phyloP scores from a whole-genome alignment of 2,329 filamentous ascomycete species.

The Colletotrichum sp. region DNA sequence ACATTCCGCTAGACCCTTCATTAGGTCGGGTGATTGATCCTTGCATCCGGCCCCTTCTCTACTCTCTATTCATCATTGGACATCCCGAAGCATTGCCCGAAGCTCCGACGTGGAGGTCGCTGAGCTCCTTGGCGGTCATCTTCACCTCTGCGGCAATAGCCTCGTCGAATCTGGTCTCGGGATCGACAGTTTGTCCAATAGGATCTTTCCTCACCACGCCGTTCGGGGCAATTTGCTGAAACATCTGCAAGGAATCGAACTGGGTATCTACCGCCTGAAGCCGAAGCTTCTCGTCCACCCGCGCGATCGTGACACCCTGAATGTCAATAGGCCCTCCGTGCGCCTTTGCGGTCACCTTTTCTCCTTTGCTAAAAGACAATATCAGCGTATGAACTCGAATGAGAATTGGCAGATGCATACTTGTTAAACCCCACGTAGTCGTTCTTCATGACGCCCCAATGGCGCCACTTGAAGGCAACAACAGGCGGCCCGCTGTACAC shows the following conservation, averaged over 20 bases:
- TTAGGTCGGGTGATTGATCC: background rate
- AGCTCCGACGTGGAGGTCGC: background rate
- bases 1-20: background rate
- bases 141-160: background rate
- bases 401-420: slow-evolving; percentile 42
- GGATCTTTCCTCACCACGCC: slow-evolving; percentile 12
- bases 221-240: slow-evolving; percentile 57
- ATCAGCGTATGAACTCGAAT: background rate
- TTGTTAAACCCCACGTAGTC: slow-evolving; percentile 69
- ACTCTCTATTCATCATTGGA: slow-evolving; percentile 18
- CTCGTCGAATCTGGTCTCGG: slow-evolving; percentile 7
- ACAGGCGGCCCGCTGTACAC: slow-evolving; percentile 68
- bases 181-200: background rate
- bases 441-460: slow-evolving; percentile 70
- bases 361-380: slow-evolving; percentile 51
- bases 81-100: background rate
- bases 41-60: background rate
- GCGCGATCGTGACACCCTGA: slow-evolving; percentile 65
- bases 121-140: background rate
- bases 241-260: slow-evolving; percentile 71
- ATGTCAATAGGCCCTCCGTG: slow-evolving; percentile 67
- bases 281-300: slow-evolving; percentile 63
- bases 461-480: slow-evolving; percentile 69
- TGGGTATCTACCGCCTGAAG: slow-evolving; percentile 65
- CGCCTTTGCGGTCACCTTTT: slow-evolving; percentile 66